These are phyloP conservation scores for Hypoxylon subgilvum DNA, from an alignment of 495 filamentous ascomycete species.

Conservation along the genomic window DNA sequence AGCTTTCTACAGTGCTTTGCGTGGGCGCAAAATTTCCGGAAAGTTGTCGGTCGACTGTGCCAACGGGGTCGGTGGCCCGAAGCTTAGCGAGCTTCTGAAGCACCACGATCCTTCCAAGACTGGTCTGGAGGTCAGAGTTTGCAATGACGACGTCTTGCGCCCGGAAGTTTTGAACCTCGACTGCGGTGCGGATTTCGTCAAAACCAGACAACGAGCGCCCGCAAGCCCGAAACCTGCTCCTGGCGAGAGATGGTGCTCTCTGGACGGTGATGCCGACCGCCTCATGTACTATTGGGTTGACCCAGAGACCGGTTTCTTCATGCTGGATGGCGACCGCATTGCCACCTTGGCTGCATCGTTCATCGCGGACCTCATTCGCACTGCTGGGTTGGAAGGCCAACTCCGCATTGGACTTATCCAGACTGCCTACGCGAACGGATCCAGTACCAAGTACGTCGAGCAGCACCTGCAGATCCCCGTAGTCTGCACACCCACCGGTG, in stretches of 20 bases:
- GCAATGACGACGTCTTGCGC: slow-evolving; percentile 89
- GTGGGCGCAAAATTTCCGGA: slow-evolving; percentile 71
- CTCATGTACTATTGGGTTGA: slow-evolving; percentile 95
- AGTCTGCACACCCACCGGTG: slow-evolving; percentile 91
- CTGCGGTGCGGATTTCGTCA: slow-evolving; percentile 96
- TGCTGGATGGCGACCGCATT: slow-evolving; percentile 96
- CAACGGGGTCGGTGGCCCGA: slow-evolving; percentile 94
- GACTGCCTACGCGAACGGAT: slow-evolving; percentile 96
- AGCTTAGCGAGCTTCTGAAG: slow-evolving; percentile 85
- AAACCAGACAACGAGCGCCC: slow-evolving; percentile 92
- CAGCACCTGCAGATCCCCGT: slow-evolving; percentile 87
- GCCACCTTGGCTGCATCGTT: slow-evolving; percentile 92
- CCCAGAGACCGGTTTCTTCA: slow-evolving; percentile 77
- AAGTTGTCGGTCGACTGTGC: slow-evolving; percentile 89
- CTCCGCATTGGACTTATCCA: slow-evolving; percentile 93
- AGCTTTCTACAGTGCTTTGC: slow-evolving; percentile 82
- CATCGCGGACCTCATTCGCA: slow-evolving; percentile 84
- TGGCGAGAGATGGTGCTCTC: slow-evolving; percentile 84
- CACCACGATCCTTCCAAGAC: slow-evolving; percentile 71
- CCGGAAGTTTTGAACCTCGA: slow-evolving; percentile 88
- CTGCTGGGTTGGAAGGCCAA: slow-evolving; percentile 76
- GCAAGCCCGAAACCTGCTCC: slow-evolving; percentile 75
- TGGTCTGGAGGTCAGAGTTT: slow-evolving; percentile 77
- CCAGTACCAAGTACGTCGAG: slow-evolving; percentile 89
- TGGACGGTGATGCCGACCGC: slow-evolving; percentile 95